Base-by-base conservation (phyloP, 2,329 filamentous ascomycete genomes). In the Teratosphaeriaceae sp. region DNA sequence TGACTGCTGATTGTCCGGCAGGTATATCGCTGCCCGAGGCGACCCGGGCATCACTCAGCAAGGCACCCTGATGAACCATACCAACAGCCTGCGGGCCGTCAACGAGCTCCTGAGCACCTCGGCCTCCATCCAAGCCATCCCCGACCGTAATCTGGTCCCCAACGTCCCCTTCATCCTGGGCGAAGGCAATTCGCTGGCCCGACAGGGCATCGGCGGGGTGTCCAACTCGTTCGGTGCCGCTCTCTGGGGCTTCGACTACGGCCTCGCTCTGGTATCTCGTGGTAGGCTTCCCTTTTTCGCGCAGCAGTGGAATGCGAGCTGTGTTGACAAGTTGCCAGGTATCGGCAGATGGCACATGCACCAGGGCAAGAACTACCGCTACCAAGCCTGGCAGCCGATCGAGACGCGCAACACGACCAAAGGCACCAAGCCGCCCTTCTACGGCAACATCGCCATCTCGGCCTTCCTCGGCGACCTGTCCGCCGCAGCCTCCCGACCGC, bases 161-260 rank as follows among this genome's bases (percentile, higher is more conserved):
- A 35, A 47, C 18, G 45, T 74, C 3, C 74, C 75, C 0, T 76
- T 76, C 48, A 75, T 80, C 48, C 65, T 81, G 1, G 76, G 76
- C 46, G 78, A 83, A 63, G 70, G 72, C 39, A 83, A 83, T 61
- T 79, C 75, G 5, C 70, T 83, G 7, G 80, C 75, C 61, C 75
- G 77, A 57, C 67, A 82, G 63, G 80, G 79, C 42, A 68, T 69
- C 4, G 75, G 78, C 0, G 78, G 79, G 0, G 65, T 83, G 16
- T 80, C 76, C 29, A 79, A 83, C 63, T 69, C 76, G 0, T 84
- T 83, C 57, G 80, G 79, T 26, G 79, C 79, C 9, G 78, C 79
- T 8, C 73, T 83, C 16, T 83, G 79, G 79, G 75, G 69, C 18
- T 55, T 82, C 12, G 78, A 83, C 59, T 82, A 80, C 64, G 75